Percentiles rank a stretch among this genome's conserved stretches.
These are phyloP conservation scores for Herpetospermum pedunculosum DNA, from an alignment of 306 rosid species.

Conservation along the genomic window DNA sequence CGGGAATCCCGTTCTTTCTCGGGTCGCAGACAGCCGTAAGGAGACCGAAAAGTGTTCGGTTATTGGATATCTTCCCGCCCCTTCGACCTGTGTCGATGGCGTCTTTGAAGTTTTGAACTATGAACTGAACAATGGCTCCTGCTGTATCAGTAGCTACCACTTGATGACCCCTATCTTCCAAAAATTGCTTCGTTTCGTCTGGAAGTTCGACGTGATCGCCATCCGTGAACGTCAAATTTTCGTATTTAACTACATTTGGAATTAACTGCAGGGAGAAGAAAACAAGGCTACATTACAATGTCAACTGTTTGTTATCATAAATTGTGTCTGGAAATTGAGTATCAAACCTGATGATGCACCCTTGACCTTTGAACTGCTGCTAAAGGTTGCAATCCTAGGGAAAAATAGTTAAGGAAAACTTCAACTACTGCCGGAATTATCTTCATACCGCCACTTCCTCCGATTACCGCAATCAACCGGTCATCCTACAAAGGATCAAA, in stretches of 20 bases:
- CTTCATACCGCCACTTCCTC: conserved; percentile 82
- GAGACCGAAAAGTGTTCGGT: conserved; percentile 26
- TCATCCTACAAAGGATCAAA: conserved; percentile 39
- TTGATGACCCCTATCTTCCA: conserved; percentile 55
- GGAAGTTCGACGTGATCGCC: conserved; percentile 65
- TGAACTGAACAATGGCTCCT: conserved; percentile 55
- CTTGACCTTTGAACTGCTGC: conserved; percentile 69
- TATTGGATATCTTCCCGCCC: conserved; percentile 13
- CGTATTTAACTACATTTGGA: conserved; percentile 51
- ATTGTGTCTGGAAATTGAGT: conserved; percentile 6
- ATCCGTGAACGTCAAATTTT: conserved; percentile 44
- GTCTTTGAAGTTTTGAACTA: conserved; percentile 42
- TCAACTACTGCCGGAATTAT: conserved; percentile 62
- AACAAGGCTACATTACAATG: background rate
- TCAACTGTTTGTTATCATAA: background rate
- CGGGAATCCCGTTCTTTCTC: conserved; percentile 73
- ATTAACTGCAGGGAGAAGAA: conserved; percentile 46
- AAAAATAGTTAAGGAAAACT: conserved; percentile 58
- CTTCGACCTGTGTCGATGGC: conserved; percentile 23
- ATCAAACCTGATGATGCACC: conserved; percentile 49
- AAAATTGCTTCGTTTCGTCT: conserved; percentile 34
- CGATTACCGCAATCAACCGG: conserved; percentile 58
- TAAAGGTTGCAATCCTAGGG: conserved; percentile 61
- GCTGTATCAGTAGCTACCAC: conserved; percentile 14
- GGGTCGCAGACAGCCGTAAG: conserved; percentile 84